phyloP scores from a whole-genome alignment of 1,284 basidiomycete genomes.

The Thelephora terrestris region DNA sequence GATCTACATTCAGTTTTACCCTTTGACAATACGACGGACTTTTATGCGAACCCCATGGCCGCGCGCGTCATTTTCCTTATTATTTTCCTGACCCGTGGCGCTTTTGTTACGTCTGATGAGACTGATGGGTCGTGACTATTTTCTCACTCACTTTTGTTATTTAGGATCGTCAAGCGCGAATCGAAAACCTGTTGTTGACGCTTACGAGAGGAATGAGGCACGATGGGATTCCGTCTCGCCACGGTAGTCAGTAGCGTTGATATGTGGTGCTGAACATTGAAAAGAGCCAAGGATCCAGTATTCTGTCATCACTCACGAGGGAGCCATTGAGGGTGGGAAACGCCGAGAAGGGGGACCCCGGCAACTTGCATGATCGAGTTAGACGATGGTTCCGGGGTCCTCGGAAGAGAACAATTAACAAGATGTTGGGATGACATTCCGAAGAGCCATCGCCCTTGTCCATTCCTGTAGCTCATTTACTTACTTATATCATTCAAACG shows the following conservation, averaged over 20 bases:
- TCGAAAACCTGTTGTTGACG: slow-evolving; percentile 55
- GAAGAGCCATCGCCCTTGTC: not conserved
- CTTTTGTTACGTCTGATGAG: not conserved
- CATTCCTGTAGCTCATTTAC: not conserved
- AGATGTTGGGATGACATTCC: too few relatives aligned
- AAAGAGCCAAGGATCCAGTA: too few relatives aligned
- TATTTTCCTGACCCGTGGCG: not conserved
- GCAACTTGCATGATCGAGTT: too few relatives aligned
- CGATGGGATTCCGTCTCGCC: slow-evolving; percentile 24
- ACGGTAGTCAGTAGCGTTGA: slow-evolving; percentile 20
- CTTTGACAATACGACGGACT: not conserved
- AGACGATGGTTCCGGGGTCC: too few relatives aligned
- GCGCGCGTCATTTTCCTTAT: not conserved
- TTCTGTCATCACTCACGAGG: too few relatives aligned
- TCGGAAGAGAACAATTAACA: too few relatives aligned
- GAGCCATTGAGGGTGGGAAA: too few relatives aligned
- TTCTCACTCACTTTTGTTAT: not conserved
- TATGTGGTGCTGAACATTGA: too few relatives aligned
- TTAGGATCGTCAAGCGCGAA: slow-evolving; percentile 69
- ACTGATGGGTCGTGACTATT: too few relatives aligned
- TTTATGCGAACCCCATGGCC: too few relatives aligned
- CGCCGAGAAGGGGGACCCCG: too few relatives aligned
- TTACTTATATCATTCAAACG: not conserved
- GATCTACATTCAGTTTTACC: not conserved
- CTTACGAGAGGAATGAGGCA: slow-evolving; percentile 36